phyloP scores from a whole-genome alignment of 805 yeast genomes.

The Wickerhamiella sorbophila region DNA sequence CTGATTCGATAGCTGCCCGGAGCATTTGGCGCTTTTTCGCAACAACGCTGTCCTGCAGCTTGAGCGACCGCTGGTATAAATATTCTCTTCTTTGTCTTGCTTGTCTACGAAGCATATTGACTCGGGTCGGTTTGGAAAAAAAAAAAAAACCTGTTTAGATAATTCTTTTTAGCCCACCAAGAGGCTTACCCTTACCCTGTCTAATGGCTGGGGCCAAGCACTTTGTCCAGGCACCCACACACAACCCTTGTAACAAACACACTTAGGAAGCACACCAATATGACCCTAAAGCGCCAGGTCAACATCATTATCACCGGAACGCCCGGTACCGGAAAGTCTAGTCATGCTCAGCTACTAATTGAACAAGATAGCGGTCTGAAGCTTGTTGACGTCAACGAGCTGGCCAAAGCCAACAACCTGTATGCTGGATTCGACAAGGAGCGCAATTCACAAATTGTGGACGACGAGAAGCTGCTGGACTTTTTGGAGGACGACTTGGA shows the following conservation, averaged over 20 bases:
- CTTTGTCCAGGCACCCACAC: no score
- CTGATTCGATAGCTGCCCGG: conserved; percentile 78
- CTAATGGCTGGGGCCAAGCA: no score
- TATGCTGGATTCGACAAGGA: conserved; percentile 76
- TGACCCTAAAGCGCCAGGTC: conserved; percentile 26
- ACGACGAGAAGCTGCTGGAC: conserved; percentile 80
- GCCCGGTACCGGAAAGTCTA: conserved; percentile 80
- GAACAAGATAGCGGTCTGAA: conserved; percentile 36
- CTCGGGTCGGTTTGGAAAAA: not conserved
- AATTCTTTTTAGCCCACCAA: no score
- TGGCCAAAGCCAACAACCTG: conserved; percentile 64
- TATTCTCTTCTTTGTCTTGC: conserved; percentile 96
- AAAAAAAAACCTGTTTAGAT: not conserved
- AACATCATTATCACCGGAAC: conserved; percentile 90
- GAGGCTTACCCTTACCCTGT: no score
- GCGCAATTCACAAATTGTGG: conserved; percentile 76
- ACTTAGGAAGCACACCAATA: no score
- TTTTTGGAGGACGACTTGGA: conserved; percentile 62
- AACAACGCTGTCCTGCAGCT: conserved; percentile 74
- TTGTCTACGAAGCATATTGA: conserved; percentile 58
- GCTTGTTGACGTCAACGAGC: conserved; percentile 57
- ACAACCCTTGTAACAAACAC: no score
- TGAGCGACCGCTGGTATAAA: conserved; percentile 73
- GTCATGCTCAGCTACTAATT: conserved; percentile 50
- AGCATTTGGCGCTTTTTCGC: conserved; percentile 78